These are phyloP conservation scores for Rhodotorula graminis DNA, from an alignment of 768 basidiomycete genomes.

Conservation along the genomic window DNA sequence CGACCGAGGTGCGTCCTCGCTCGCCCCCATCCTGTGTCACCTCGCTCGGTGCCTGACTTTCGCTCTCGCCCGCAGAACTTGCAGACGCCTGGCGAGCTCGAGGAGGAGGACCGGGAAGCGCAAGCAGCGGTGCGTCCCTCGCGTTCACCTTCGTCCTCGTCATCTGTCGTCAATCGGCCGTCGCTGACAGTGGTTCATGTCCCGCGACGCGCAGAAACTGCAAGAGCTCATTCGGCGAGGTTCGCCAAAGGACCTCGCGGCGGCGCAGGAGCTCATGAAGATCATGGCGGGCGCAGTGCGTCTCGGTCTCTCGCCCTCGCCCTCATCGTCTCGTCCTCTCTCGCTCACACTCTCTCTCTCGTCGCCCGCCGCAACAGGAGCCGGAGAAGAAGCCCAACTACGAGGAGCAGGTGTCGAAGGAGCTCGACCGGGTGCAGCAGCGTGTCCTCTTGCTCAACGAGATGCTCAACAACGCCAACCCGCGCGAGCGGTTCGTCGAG, in stretches of 20 bases:
- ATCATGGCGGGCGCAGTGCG: conserved; percentile 73
- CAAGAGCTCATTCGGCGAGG: conserved; percentile 95
- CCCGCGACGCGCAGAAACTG: conserved; percentile 57
- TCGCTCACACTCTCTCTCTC: background rate
- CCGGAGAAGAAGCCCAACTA: conserved; percentile 94
- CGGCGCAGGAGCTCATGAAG: conserved; percentile 97
- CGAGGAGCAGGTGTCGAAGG: conserved; percentile 76
- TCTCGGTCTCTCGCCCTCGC: conserved; percentile 7
- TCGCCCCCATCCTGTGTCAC: background rate
- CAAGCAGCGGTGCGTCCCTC: conserved; percentile 61
- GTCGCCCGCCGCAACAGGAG: conserved; percentile 52
- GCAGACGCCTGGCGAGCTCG: conserved; percentile 92
- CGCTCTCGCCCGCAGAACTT: conserved; percentile 57
- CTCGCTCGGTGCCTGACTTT: background rate
- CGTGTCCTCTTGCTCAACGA: conserved; percentile 95
- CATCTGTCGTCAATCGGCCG: background rate
- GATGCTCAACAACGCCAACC: conserved; percentile 82
- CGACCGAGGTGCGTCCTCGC: conserved; percentile 47
- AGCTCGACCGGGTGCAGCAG: conserved; percentile 88
- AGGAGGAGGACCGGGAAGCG: conserved; percentile 88
- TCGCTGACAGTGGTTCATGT: too few relatives aligned
- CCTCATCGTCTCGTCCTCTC: background rate
- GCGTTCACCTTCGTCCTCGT: background rate
- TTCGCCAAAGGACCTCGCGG: conserved; percentile 87
- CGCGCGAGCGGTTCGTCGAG: conserved; percentile 68